phyloP scores from a whole-genome alignment of 2,329 filamentous ascomycete species.

The Nigrospora sphaerica region DNA sequence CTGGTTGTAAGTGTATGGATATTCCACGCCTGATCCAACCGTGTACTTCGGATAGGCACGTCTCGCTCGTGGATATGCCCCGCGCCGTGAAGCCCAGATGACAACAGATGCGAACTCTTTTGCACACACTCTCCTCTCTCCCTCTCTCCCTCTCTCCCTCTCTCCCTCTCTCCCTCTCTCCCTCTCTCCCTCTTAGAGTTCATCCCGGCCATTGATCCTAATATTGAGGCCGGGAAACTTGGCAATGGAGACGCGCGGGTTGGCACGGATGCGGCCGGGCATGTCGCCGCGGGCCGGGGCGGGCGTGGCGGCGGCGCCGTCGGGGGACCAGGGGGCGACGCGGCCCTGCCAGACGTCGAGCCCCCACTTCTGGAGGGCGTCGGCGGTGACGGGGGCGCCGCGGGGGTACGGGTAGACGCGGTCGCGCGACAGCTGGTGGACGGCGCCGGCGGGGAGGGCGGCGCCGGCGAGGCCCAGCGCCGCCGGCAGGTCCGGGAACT shows the following conservation, averaged over 20 bases:
- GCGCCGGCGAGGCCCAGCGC: conserved; percentile 19
- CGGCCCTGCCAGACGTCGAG: conserved; percentile 29
- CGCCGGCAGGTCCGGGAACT: conserved; percentile 25
- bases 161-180: too few species aligned
- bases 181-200: conserved; percentile 18
- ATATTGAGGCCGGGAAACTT: conserved; percentile 19
- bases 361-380: conserved; percentile 25
- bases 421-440: conserved; percentile 27
- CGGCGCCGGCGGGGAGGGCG: conserved; percentile 23
- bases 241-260: conserved; percentile 12
- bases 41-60: too few species aligned
- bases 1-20: too few species aligned
- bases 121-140: too few species aligned
- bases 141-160: too few species aligned
- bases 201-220: conserved; percentile 15
- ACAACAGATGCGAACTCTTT: too few species aligned
- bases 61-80: too few species aligned
- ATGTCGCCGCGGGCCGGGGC: conserved; percentile 12
- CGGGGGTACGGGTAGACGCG: conserved; percentile 27
- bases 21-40: too few species aligned
- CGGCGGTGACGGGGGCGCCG: conserved; percentile 16
- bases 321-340: conserved; percentile 25
- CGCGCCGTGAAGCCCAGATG: too few species aligned
- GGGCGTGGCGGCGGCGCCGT: conserved; percentile 16
- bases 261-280: conserved; percentile 14